Evolutionary conservation across 257 asterid genomes (phyloP), one percentile per base, ranked within the genome.

Genomic region (Paulownia fortunei): DNA sequence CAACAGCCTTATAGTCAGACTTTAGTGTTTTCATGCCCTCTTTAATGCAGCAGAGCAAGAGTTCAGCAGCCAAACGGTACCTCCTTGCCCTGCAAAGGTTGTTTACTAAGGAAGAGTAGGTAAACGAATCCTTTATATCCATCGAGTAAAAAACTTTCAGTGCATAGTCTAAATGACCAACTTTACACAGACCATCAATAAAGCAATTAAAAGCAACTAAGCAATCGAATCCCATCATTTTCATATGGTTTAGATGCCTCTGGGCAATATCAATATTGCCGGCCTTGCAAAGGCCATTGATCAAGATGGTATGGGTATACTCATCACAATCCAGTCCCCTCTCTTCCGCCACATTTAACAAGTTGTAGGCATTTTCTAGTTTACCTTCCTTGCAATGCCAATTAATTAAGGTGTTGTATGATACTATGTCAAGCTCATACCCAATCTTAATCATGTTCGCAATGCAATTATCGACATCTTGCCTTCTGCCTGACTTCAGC

Each of bases 211-310:
- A 82, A 76, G 97, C 97, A 79, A 87, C 98, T 81, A 91, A 79
- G 86, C 87, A 77, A 80, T 83, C 78, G 51, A 86, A 73, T 24
- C 92, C 91, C 91, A 79, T 69, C 82, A 9, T 75, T 60, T 79
- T 83, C 97, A 92, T 86, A 79, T 81, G 42, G 71, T 81, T 73
- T 71, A 95, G 74, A 82, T 89, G 88, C 81, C 79, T 81, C 62
- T 69, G 58, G 19, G 97, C 99, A 69, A 59, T 85, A 59, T 74
- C 85, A 56, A 94, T 73, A 51, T 90, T 63, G 11, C 97, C 95
- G 7, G 92, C 85, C 79, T 86, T 88, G 86, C 98, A 94, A 80
- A 91, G 87, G 72, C 96, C 95, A 74, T 91, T 84, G n/a, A 94
- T 82, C 81, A 91, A 88, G 76, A 92, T 94, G 4, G 97, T 81